Conservation (phyloP, 106 monocot species). For the Dendrobium nobile region DNA sequence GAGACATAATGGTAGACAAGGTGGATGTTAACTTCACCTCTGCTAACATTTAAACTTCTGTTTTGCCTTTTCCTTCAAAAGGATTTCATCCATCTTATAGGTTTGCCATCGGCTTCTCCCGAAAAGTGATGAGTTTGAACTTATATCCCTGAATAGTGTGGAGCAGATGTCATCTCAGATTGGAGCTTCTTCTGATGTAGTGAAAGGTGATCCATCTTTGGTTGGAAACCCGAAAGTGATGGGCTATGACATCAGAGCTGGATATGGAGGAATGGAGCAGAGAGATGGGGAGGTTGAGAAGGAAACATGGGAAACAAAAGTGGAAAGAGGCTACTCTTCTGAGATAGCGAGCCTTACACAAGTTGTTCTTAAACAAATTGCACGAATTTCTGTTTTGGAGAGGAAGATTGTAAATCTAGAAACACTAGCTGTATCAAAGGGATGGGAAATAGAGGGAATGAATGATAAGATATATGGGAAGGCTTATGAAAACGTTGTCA, state of each 20-base stretch:
- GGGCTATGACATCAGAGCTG: background rate
- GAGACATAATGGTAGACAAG: slow-evolving; percentile 1
- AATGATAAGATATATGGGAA: background rate
- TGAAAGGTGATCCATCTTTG: background rate
- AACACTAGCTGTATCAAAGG: slow-evolving; percentile 4
- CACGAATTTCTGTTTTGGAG: background rate
- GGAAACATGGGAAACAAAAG: background rate
- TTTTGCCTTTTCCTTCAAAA: background rate
- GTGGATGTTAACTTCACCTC: background rate
- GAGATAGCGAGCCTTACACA: background rate
- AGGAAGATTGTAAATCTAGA: slow-evolving; percentile 3
- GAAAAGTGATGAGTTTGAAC: background rate
- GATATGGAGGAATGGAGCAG: background rate
- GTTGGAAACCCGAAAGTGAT: background rate
- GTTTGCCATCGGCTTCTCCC: background rate
- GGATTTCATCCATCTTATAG: background rate
- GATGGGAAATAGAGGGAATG: background rate
- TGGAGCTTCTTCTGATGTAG: background rate
- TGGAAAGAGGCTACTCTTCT: background rate
- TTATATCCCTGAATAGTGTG: background rate
- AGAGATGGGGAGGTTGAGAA: background rate
- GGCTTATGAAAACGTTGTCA: background rate
- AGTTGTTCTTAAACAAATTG: background rate
- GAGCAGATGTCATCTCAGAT: background rate
- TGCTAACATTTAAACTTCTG: background rate